A percentile compares a stretch with the other conserved stretches of the same genome.
These are phyloP conservation scores for Fusarium sp. DNA, from an alignment of 2,329 filamentous ascomycete genomes.

Conservation along the genomic window DNA sequence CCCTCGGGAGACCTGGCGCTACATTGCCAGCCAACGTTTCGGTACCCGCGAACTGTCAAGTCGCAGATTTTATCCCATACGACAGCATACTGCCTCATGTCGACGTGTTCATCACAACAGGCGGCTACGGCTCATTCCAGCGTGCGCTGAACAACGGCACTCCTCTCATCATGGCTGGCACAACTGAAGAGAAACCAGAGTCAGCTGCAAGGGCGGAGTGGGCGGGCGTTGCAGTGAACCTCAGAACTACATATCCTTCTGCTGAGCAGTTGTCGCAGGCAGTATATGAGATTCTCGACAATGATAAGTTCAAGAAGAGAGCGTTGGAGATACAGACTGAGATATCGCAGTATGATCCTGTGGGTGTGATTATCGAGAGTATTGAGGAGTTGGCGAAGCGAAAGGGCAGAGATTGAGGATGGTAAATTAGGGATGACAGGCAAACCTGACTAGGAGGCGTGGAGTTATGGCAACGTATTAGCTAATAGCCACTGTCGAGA, in stretches of 20 bases:
- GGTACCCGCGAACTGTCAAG: background rate
- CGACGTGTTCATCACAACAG: slow-evolving; percentile 4
- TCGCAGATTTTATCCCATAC: slow-evolving; percentile 7
- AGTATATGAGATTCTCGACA: background rate
- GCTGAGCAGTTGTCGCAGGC: background rate
- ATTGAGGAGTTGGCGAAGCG: background rate
- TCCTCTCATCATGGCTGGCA: slow-evolving; percentile 6
- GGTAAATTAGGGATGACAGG: too few species aligned
- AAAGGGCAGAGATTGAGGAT: too few species aligned
- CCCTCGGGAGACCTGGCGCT: background rate
- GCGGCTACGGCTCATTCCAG: background rate
- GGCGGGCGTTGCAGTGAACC: slow-evolving; percentile 2
- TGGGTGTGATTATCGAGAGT: background rate
- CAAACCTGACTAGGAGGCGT: too few species aligned
- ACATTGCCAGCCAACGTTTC: background rate
- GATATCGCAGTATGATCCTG: slow-evolving; percentile 2
- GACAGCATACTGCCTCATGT: slow-evolving; percentile 1
- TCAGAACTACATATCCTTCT: slow-evolving; percentile 8
- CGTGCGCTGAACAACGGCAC: background rate
- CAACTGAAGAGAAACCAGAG: slow-evolving; percentile 10
- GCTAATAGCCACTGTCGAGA: too few species aligned
- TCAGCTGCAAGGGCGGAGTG: slow-evolving; percentile 8
- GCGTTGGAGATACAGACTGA: slow-evolving; percentile 1
- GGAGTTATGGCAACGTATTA: too few species aligned
- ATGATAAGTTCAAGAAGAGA: background rate